phyloP scores from a whole-genome alignment of 352 stramenopile genomes.

The Phytophthora pseudosyringae region DNA sequence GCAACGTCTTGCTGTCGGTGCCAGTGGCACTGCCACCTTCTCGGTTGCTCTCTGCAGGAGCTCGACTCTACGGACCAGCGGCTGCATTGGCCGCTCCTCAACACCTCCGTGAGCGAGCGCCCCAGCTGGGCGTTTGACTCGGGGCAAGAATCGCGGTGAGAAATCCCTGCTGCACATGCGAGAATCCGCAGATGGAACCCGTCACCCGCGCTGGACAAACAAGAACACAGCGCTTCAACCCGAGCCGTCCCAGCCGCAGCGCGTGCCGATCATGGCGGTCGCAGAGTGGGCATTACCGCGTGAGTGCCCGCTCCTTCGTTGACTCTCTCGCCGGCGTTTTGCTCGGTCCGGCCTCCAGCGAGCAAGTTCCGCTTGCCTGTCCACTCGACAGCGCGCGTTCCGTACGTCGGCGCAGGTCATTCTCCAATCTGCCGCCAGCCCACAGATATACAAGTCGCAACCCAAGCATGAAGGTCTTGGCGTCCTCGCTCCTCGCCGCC shows the following conservation, averaged over 20 bases:
- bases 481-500: constrained; percentile 22
- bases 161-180: constrained; percentile 1
- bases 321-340: constrained; percentile 24
- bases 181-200: constrained; percentile 1
- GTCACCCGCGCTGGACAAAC: constrained; percentile 1
- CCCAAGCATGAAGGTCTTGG: constrained; percentile 39
- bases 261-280: not conserved
- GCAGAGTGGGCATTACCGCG: constrained; percentile 20
- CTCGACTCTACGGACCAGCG: no score
- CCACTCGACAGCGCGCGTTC: constrained; percentile 18
- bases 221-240: constrained; percentile 12
- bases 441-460: constrained; percentile 22
- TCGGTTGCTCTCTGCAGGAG: no score
- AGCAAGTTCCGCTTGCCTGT: constrained; percentile 15
- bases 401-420: constrained; percentile 14
- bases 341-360: constrained; percentile 17
- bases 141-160: not conserved
- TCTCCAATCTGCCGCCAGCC: constrained; percentile 30
- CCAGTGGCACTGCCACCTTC: no score
- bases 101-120: not conserved
- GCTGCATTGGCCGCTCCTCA: not conserved
- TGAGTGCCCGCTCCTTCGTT: constrained; percentile 17
- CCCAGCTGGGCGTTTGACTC: not conserved
- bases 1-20: no score
- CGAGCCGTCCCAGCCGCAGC: no score